These are phyloP conservation scores for Rutidosis leptorrhynchoides DNA, from an alignment of 129 eudicot species.

Conservation along the genomic window DNA sequence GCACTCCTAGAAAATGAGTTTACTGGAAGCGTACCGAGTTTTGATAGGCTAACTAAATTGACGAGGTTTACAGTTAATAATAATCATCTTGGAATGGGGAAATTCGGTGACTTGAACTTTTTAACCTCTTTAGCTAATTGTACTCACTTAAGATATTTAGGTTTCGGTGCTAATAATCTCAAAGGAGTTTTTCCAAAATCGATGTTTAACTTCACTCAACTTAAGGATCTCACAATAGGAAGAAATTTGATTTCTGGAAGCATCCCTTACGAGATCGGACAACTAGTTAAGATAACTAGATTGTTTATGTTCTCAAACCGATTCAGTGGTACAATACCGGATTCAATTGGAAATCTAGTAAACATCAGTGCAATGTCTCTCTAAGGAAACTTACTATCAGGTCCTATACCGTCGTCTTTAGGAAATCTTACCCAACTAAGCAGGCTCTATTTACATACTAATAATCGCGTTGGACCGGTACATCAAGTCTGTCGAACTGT, in stretches of 20 bases:
- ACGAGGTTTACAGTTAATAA: conserved; percentile 1
- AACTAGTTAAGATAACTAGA: background rate
- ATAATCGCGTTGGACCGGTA: background rate
- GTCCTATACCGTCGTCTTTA: conserved; percentile 1
- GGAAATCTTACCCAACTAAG: conserved; percentile 6
- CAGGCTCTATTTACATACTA: background rate
- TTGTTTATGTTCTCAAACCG: background rate
- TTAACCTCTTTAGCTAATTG: conserved; percentile 4
- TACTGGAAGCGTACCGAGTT: conserved; percentile 1
- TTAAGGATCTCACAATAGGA: background rate
- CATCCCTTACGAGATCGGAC: conserved; percentile 6
- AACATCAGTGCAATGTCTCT: conserved; percentile 10
- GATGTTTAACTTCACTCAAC: conserved; percentile 7
- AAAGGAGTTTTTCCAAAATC: conserved; percentile 9
- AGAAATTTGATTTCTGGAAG: conserved; percentile 7
- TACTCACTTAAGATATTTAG: background rate
- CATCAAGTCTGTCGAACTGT: conserved; percentile 1
- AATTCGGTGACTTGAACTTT: background rate
- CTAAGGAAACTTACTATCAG: conserved; percentile 1
- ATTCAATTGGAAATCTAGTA: conserved; percentile 3
- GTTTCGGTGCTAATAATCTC: conserved; percentile 9
- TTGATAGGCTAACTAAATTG: background rate
- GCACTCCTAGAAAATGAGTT: background rate
- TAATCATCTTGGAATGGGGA: background rate
- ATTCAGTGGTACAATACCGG: conserved; percentile 8